phyloP scores from a whole-genome alignment of 2,329 filamentous ascomycete species.

The Mollisia scopiformis region DNA sequence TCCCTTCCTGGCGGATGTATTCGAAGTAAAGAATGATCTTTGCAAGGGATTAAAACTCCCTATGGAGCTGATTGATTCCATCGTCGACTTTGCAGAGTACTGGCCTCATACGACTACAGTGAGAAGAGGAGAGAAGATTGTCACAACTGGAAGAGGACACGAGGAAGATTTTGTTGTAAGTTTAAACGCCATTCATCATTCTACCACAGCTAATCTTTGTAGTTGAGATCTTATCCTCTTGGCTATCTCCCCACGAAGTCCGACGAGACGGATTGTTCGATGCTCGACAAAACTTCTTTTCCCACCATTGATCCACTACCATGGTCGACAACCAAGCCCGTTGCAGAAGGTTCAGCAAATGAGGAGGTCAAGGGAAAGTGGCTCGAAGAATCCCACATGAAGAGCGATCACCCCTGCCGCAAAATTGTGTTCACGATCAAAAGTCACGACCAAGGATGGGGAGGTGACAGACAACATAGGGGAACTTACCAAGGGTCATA shows the following conservation, averaged over 20 bases:
- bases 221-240: constrained; percentile 36
- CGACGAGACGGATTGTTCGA: constrained; percentile 9
- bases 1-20: constrained; percentile 52
- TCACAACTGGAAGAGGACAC: constrained; percentile 12
- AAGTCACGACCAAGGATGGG: constrained; percentile 63
- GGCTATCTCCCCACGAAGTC: constrained; percentile 21
- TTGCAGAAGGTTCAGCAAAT: constrained; percentile 21
- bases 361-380: constrained; percentile 2
- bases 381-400: background rate
- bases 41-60: constrained; percentile 49
- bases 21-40: constrained; percentile 53
- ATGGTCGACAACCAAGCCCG: constrained; percentile 9
- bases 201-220: background rate
- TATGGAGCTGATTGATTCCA: constrained; percentile 55
- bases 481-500: constrained; percentile 52
- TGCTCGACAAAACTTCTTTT: constrained; percentile 7
- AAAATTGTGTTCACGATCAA: constrained; percentile 63
- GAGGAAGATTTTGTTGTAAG: constrained; percentile 48
- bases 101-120: constrained; percentile 53
- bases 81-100: constrained; percentile 65
- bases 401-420: constrained; percentile 50
- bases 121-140: constrained; percentile 5
- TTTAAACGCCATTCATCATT: background rate
- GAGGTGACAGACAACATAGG: constrained; percentile 35
- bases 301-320: constrained; percentile 15